Evolutionary conservation across 371 early-diverging fungal genomes (phyloP).

Genomic region (Sporodiniella umbellata): DNA sequence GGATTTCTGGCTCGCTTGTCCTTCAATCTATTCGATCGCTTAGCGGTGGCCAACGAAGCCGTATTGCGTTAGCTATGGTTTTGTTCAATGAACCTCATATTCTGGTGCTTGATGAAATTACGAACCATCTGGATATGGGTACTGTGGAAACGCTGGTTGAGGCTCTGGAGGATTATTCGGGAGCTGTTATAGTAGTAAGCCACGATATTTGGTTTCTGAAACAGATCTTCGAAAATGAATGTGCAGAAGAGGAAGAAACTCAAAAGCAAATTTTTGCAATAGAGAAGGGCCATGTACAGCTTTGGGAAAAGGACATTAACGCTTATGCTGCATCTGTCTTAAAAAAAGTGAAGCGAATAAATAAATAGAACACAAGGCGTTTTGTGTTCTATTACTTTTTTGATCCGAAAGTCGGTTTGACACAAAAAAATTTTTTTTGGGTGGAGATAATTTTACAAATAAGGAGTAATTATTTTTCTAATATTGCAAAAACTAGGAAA

Average conservation of each 20-base stretch:
- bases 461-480: too few species aligned
- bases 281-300: slow-evolving; percentile 29
- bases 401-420: neutral
- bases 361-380: neutral
- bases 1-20: slow-evolving; percentile 58
- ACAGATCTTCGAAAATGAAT: slow-evolving; percentile 48
- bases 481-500: too few species aligned
- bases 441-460: too few species aligned
- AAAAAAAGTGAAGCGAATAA: slow-evolving; percentile 19
- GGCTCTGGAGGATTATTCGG: slow-evolving; percentile 55
- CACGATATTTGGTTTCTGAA: slow-evolving; percentile 77
- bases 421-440: too few species aligned
- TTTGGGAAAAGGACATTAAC: slow-evolving; percentile 48
- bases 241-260: slow-evolving; percentile 26
- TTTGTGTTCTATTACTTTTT: neutral
- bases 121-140: slow-evolving; percentile 81
- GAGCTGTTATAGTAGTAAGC: slow-evolving; percentile 66
- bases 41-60: slow-evolving; percentile 76
- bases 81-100: slow-evolving; percentile 70
- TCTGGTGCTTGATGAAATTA: slow-evolving; percentile 82
- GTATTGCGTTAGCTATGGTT: slow-evolving; percentile 70
- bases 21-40: slow-evolving; percentile 47
- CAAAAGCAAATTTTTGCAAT: slow-evolving; percentile 26
- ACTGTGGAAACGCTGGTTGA: slow-evolving; percentile 64
- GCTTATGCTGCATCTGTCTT: slow-evolving; percentile 37